These are phyloP conservation scores for Saccharomyces hybrid DNA, from an alignment of 1,139 yeast species.

Conservation along the genomic window DNA sequence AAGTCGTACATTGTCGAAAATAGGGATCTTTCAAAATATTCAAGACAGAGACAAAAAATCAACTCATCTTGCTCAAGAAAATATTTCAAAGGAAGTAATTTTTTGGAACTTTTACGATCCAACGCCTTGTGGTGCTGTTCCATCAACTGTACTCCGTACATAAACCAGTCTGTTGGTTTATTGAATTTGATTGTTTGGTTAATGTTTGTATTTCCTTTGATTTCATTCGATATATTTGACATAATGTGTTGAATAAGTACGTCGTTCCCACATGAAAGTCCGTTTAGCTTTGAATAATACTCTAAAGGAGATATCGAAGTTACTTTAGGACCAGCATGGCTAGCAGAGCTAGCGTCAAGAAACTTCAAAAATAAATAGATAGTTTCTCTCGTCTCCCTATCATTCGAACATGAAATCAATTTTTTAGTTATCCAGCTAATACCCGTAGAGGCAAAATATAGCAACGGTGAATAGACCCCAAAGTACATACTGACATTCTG, in stretches of 20 bases:
- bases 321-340: background rate
- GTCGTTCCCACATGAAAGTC: background rate
- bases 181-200: background rate
- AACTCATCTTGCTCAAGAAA: slow-evolving; percentile 1
- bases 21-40: slow-evolving; percentile 5
- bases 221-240: background rate
- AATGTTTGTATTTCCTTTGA: background rate
- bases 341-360: slow-evolving; percentile 6
- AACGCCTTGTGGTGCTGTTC: background rate
- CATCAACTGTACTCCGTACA: background rate
- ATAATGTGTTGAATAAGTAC: background rate
- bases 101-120: background rate
- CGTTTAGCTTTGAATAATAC: background rate
- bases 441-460: slow-evolving; percentile 9
- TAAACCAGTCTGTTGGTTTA: background rate
- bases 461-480: slow-evolving; percentile 11
- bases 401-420: slow-evolving; percentile 6
- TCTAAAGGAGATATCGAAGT: background rate
- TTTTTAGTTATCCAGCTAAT: slow-evolving; percentile 12
- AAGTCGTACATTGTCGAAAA: slow-evolving; percentile 6
- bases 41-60: background rate
- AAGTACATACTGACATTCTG: slow-evolving; percentile 10
- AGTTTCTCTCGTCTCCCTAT: slow-evolving; percentile 9
- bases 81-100: background rate
- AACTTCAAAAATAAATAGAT: slow-evolving; percentile 11